Percentiles rank a stretch among this genome's conserved stretches.
Evolutionary conservation across 1,139 yeast species (phyloP).

Genomic region (Yarrowia galli): DNA sequence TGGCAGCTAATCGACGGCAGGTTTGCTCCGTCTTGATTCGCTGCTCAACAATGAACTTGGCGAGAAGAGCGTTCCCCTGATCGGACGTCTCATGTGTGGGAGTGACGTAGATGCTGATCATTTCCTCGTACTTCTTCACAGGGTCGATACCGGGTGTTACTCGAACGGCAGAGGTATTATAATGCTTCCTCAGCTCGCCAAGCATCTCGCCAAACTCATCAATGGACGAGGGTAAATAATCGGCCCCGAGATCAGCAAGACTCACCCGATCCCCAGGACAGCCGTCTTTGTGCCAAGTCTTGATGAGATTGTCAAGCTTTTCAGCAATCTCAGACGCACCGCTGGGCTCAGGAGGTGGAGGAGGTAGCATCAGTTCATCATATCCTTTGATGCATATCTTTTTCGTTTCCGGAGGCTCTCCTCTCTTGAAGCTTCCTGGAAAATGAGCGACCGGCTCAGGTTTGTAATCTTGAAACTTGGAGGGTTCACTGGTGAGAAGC

Average conservation of each 20-base stretch:
- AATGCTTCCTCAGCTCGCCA: neutral
- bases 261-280: neutral
- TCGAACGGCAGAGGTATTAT: conserved; percentile 4
- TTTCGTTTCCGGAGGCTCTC: neutral
- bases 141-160: neutral
- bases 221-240: neutral
- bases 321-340: conserved; percentile 1
- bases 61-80: neutral
- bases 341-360: neutral
- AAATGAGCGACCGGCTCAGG: conserved; percentile 2
- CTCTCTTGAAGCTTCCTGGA: neutral
- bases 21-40: neutral
- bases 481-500: conserved; percentile 16
- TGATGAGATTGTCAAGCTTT: neutral
- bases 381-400: neutral
- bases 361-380: neutral
- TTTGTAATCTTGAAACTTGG: conserved; percentile 8
- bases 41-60: neutral
- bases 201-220: conserved; percentile 27
- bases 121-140: conserved; percentile 3
- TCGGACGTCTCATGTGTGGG: neutral
- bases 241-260: neutral
- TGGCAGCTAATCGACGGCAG: neutral
- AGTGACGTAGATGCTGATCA: neutral
- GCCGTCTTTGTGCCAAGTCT: conserved; percentile 9